phyloP scores from a whole-genome alignment of 2,329 filamentous ascomycete genomes.

The Tolypocladium inflatum region DNA sequence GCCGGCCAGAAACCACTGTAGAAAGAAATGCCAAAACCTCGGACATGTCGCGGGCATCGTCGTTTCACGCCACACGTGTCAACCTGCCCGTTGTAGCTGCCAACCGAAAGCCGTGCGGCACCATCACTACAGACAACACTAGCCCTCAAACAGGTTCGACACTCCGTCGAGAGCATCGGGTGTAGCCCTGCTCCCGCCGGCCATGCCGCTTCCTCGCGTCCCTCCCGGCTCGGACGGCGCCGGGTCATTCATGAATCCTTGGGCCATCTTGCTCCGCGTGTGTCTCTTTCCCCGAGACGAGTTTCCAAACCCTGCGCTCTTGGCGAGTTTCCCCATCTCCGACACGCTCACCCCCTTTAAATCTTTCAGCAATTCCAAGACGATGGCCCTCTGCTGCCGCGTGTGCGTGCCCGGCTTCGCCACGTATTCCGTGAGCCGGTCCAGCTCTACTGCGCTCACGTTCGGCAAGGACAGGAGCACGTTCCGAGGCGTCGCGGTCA shows the following conservation, averaged over 20 bases:
- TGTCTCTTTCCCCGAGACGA: constrained; percentile 15
- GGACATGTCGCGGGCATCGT: neutral
- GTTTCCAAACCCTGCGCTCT: constrained; percentile 31
- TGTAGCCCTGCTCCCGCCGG: constrained; percentile 24
- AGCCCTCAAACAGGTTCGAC: constrained; percentile 38
- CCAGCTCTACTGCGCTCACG: constrained; percentile 59
- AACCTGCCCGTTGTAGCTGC: neutral
- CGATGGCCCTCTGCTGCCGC: constrained; percentile 70
- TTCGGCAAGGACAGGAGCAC: constrained; percentile 75
- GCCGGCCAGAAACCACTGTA: neutral
- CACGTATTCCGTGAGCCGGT: constrained; percentile 52
- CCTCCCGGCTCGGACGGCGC: constrained; percentile 18
- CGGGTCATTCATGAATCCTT: constrained; percentile 54
- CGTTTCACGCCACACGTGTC: neutral
- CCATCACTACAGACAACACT: neutral
- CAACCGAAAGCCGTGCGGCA: neutral
- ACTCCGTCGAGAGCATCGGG: constrained; percentile 46
- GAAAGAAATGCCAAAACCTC: neutral
- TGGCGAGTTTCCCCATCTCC: constrained; percentile 77
- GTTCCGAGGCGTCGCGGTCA: constrained; percentile 60
- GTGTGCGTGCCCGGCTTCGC: constrained; percentile 48
- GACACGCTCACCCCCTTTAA: constrained; percentile 86
- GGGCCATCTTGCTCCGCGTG: constrained; percentile 43
- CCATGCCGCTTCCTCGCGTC: constrained; percentile 16
- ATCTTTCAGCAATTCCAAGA: constrained; percentile 77